Evolutionary conservation across 2,329 filamentous ascomycete genomes (phyloP).

Genomic region (Nothophaeocryptopus gaeumannii): DNA sequence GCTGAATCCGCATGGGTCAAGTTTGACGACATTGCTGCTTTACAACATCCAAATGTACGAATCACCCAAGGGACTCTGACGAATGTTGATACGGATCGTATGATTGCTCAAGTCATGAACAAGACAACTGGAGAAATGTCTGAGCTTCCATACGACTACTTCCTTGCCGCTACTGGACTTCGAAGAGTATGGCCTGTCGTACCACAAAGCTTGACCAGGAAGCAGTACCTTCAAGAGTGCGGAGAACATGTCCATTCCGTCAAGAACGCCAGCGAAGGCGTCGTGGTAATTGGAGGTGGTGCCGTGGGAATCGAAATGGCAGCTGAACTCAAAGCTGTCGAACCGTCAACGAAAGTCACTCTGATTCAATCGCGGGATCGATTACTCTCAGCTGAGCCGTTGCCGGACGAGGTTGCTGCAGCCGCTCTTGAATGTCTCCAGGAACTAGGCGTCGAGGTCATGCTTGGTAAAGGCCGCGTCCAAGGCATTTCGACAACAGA

Average conservation of each 20-base stretch:
- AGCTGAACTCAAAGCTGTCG: constrained; percentile 67
- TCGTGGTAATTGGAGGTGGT: constrained; percentile 72
- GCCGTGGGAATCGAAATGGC: constrained; percentile 83
- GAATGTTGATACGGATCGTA: constrained; percentile 60
- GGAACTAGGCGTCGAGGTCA: constrained; percentile 63
- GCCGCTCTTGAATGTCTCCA: constrained; percentile 57
- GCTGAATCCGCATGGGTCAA: constrained; percentile 68
- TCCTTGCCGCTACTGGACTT: constrained; percentile 70
- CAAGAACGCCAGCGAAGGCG: constrained; percentile 54
- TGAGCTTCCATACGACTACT: constrained; percentile 62
- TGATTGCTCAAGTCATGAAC: constrained; percentile 54
- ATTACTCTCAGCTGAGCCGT: constrained; percentile 69
- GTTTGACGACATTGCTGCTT: constrained; percentile 63
- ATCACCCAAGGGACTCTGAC: constrained; percentile 65
- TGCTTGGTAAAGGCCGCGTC: constrained; percentile 59
- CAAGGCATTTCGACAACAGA: constrained; percentile 48
- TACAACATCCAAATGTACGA: constrained; percentile 61
- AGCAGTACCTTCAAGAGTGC: constrained; percentile 63
- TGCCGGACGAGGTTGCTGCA: constrained; percentile 68
- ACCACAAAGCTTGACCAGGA: constrained; percentile 61
- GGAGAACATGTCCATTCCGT: constrained; percentile 55
- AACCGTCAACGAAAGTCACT: constrained; percentile 65
- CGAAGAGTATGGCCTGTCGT: constrained; percentile 70
- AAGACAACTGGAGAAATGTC: constrained; percentile 29
- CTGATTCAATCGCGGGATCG: constrained; percentile 70